Evolutionary conservation across 192 early-diverging fungal genomes (phyloP).

Genomic region (Coemansia sp.): DNA sequence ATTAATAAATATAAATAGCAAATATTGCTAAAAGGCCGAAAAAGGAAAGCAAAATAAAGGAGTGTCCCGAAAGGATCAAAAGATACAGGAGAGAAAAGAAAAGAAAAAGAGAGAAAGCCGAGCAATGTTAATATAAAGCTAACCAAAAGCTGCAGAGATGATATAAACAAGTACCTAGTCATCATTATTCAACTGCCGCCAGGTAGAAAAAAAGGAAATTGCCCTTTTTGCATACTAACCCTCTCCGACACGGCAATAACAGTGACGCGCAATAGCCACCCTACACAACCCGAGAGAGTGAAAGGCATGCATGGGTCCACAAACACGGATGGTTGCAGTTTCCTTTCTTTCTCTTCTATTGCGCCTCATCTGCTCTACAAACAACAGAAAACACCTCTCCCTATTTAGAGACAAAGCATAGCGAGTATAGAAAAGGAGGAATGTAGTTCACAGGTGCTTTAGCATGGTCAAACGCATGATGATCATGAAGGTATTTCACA

Average conservation of each 20-base stretch:
- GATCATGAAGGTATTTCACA: background rate
- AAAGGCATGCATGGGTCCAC: conserved; percentile 1
- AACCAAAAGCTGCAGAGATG: no score
- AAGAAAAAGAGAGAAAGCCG: background rate
- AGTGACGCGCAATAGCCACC: background rate
- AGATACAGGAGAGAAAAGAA: background rate
- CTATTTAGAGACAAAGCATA: background rate
- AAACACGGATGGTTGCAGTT: background rate
- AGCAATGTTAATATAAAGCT: background rate
- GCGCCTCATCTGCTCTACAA: conserved; percentile 1
- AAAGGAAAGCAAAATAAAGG: background rate
- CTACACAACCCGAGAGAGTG: background rate
- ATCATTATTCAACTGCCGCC: background rate
- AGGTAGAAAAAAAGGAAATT: background rate
- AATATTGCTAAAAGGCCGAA: background rate
- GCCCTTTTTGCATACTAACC: background rate
- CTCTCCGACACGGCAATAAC: background rate
- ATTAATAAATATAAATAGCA: no score
- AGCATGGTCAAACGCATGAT: conserved; percentile 10
- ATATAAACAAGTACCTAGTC: background rate
- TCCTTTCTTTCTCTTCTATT: background rate
- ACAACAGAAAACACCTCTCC: background rate
- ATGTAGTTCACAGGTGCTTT: background rate
- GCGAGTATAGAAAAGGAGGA: background rate
- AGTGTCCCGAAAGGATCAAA: conserved; percentile 5